phyloP scores from a whole-genome alignment of 495 filamentous ascomycete species.

The Neurospora sp. region DNA sequence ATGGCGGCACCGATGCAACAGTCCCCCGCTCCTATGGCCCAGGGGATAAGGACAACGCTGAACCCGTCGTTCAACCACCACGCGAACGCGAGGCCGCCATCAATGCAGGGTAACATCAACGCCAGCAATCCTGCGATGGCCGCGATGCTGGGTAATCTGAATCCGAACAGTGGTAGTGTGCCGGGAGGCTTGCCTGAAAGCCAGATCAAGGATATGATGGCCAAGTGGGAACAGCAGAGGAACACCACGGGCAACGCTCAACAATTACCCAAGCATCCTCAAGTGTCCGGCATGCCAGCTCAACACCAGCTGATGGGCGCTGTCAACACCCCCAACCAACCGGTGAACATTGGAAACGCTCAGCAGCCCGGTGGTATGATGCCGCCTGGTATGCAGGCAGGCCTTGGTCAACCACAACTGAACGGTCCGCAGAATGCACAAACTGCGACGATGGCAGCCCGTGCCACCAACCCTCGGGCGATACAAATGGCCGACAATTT shows the following conservation, averaged over 20 bases:
- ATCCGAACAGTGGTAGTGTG: slow-evolving; percentile 9
- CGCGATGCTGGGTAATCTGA: slow-evolving; percentile 22
- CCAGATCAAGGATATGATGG: slow-evolving; percentile 32
- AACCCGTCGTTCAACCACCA: slow-evolving; percentile 24
- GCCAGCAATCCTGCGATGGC: slow-evolving; percentile 7
- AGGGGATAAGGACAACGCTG: slow-evolving; percentile 20
- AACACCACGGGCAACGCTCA: slow-evolving; percentile 6
- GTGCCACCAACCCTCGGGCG: slow-evolving; percentile 1
- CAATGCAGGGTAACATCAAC: slow-evolving; percentile 12
- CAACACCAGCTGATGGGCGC: slow-evolving; percentile 9
- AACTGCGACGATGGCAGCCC: neutral
- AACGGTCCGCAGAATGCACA: neutral
- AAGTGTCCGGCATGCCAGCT: slow-evolving; percentile 14
- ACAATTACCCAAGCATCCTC: slow-evolving; percentile 8
- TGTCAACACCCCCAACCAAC: slow-evolving; percentile 7
- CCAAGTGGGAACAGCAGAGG: slow-evolving; percentile 25
- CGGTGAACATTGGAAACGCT: slow-evolving; percentile 8
- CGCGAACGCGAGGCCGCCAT: slow-evolving; percentile 17
- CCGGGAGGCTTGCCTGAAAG: slow-evolving; percentile 25
- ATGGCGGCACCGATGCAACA: slow-evolving; percentile 39
- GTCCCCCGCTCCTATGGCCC: slow-evolving; percentile 32
- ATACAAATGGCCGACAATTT: slow-evolving; percentile 27
- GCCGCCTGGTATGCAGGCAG: neutral
- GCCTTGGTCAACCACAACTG: neutral
- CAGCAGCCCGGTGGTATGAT: slow-evolving; percentile 11